A percentile compares a stretch with the other conserved stretches of the same genome.
These are phyloP conservation scores for Neurospora sp. DNA, from an alignment of 495 filamentous ascomycete species.

Conservation along the genomic window DNA sequence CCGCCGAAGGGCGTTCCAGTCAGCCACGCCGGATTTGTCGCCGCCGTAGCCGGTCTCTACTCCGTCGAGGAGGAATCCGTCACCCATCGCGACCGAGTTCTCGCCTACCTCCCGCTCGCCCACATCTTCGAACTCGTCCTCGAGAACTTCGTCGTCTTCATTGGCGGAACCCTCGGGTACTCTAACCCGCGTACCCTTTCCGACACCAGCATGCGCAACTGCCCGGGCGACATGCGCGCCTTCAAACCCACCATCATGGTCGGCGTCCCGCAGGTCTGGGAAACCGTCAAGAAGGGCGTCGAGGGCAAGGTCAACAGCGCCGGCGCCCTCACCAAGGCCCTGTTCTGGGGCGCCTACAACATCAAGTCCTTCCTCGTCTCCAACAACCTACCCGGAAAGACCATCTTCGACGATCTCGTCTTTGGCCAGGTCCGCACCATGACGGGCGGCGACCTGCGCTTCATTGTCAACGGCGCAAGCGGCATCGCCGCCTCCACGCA, in stretches of 20 bases:
- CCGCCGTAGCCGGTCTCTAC: conserved; percentile 43
- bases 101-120: conserved; percentile 83
- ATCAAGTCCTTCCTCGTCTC: conserved; percentile 49
- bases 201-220: conserved; percentile 45
- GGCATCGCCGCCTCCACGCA: conserved; percentile 69
- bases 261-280: conserved; percentile 77
- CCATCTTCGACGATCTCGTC: conserved; percentile 70
- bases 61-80: conserved; percentile 35
- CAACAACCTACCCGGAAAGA: conserved; percentile 55
- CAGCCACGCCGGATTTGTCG: conserved; percentile 65
- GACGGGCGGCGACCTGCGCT: conserved; percentile 60
- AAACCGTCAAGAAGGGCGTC: conserved; percentile 71
- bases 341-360: conserved; percentile 37
- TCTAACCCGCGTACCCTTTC: conserved; percentile 74
- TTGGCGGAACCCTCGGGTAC: conserved; percentile 72
- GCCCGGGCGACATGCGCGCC: conserved; percentile 59
- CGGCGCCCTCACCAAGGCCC: conserved; percentile 16
- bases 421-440: conserved; percentile 60
- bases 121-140: conserved; percentile 78
- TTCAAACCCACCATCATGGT: conserved; percentile 73
- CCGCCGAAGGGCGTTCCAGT: conserved; percentile 81
- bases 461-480: conserved; percentile 75
- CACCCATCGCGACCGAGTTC: conserved; percentile 46
- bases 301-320: conserved; percentile 48
- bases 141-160: conserved; percentile 67